Conservation (phyloP, 2,329 filamentous ascomycete genomes). For the Fusarium virguliforme region DNA sequence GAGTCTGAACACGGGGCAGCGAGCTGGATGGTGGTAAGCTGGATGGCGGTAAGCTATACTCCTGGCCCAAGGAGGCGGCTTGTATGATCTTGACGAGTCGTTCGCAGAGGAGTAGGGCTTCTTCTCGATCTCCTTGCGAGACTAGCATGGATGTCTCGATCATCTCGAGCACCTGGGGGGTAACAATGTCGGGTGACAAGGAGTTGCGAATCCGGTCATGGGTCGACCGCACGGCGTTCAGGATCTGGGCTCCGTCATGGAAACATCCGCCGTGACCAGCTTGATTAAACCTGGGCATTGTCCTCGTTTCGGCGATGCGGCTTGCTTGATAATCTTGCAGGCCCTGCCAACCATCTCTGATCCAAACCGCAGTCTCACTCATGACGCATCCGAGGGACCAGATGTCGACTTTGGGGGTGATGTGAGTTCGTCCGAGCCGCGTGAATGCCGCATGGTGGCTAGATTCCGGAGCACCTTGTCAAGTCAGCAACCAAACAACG, state of each 20-base stretch:
- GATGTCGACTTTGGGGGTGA: slow-evolving; percentile 17
- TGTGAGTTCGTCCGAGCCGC: not conserved
- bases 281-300: not conserved
- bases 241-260: slow-evolving; percentile 7
- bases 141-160: slow-evolving; percentile 3
- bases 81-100: not conserved
- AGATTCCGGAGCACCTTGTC: slow-evolving; percentile 12
- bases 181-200: not conserved
- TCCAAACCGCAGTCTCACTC: slow-evolving; percentile 20
- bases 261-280: slow-evolving; percentile 19
- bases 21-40: not conserved
- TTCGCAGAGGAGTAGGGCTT: not conserved
- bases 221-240: not conserved
- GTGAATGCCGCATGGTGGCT: slow-evolving; percentile 12
- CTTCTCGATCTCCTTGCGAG: not conserved
- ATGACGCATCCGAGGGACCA: slow-evolving; percentile 21
- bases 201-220: not conserved
- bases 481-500: not conserved
- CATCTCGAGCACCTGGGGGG: slow-evolving; percentile 1
- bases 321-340: not conserved
- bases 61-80: not conserved
- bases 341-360: not conserved
- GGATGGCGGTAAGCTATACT: not conserved
- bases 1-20: not conserved
- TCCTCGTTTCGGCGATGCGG: not conserved